A percentile compares a stretch with the other conserved stretches of the same genome.
These are phyloP conservation scores for Leccinum truebloodii DNA, from an alignment of 768 basidiomycete species.

Conservation along the genomic window DNA sequence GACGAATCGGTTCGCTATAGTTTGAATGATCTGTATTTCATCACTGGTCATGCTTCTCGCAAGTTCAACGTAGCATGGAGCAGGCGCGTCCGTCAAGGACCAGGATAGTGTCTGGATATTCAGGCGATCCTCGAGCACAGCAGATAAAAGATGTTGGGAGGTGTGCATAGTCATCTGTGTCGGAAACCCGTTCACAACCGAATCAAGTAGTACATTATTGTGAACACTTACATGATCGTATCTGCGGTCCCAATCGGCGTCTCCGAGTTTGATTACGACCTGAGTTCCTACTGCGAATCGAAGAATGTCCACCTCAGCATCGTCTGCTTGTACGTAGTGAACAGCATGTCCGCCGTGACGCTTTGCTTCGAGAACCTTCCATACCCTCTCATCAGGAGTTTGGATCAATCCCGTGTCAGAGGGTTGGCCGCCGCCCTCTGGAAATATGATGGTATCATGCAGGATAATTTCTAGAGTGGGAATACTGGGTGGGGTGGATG, in stretches of 20 bases:
- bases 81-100: constrained; percentile 71
- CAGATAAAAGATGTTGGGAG: constrained; percentile 80
- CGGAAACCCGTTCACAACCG: background rate
- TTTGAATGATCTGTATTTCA: constrained; percentile 63
- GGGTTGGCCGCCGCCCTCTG: constrained; percentile 83
- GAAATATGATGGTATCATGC: constrained; percentile 79
- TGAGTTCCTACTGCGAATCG: constrained; percentile 51
- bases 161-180: constrained; percentile 81
- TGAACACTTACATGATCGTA: constrained; percentile 65
- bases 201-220: constrained; percentile 1
- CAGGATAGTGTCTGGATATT: constrained; percentile 75
- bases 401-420: constrained; percentile 67
- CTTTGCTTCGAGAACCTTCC: constrained; percentile 66
- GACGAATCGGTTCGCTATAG: constrained; percentile 64
- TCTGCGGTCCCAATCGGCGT: constrained; percentile 62
- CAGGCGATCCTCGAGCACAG: constrained; percentile 67
- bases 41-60: constrained; percentile 63
- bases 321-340: constrained; percentile 59
- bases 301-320: constrained; percentile 42
- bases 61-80: constrained; percentile 77
- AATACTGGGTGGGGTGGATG: constrained; percentile 43
- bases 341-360: constrained; percentile 73
- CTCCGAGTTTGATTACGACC: constrained; percentile 55
- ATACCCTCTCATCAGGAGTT: constrained; percentile 43
- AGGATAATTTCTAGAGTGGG: constrained; percentile 66